Evolutionary conservation across 1,284 basidiomycete species (phyloP).

Genomic region (Leccinum pachyderme): DNA sequence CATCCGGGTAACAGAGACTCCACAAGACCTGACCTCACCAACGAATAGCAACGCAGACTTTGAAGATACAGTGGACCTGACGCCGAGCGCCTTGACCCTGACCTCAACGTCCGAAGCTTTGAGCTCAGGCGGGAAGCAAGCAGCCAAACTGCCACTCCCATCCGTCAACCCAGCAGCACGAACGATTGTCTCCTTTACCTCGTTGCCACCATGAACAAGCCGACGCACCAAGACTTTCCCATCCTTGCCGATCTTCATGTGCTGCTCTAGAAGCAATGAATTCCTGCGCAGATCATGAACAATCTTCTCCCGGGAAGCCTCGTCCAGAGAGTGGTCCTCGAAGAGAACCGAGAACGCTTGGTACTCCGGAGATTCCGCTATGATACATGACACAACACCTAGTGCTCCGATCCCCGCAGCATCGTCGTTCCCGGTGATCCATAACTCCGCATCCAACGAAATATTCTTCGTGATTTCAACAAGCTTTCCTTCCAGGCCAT

Average conservation of each 20-base stretch:
- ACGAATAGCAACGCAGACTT: constrained; percentile 15
- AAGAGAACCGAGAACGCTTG: constrained; percentile 29
- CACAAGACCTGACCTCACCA: constrained; percentile 16
- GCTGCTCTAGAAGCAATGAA: constrained; percentile 26
- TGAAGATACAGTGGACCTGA: constrained; percentile 1
- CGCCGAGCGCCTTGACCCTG: constrained; percentile 15
- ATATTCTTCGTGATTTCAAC: constrained; percentile 26
- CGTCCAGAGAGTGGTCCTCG: constrained; percentile 29
- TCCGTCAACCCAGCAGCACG: constrained; percentile 17
- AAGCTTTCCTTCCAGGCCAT: constrained; percentile 26
- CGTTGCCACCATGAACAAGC: constrained; percentile 21
- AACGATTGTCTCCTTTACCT: constrained; percentile 10
- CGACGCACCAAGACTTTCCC: constrained; percentile 25
- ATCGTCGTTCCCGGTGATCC: constrained; percentile 31
- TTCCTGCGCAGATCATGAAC: constrained; percentile 29
- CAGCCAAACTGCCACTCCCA: constrained; percentile 12
- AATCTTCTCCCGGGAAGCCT: constrained; percentile 21
- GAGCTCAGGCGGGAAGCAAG: constrained; percentile 17
- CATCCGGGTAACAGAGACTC: constrained; percentile 3
- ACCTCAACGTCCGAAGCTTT: constrained; percentile 16
- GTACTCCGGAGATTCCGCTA: constrained; percentile 31
- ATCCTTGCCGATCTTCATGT: constrained; percentile 27
- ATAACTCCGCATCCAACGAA: constrained; percentile 26
- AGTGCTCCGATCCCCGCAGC: constrained; percentile 31
- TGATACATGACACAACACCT: constrained; percentile 28